Percentiles rank a stretch among this genome's conserved stretches.
phyloP scores from a whole-genome alignment of 1,284 basidiomycete species.

The Ustilago trichophora region DNA sequence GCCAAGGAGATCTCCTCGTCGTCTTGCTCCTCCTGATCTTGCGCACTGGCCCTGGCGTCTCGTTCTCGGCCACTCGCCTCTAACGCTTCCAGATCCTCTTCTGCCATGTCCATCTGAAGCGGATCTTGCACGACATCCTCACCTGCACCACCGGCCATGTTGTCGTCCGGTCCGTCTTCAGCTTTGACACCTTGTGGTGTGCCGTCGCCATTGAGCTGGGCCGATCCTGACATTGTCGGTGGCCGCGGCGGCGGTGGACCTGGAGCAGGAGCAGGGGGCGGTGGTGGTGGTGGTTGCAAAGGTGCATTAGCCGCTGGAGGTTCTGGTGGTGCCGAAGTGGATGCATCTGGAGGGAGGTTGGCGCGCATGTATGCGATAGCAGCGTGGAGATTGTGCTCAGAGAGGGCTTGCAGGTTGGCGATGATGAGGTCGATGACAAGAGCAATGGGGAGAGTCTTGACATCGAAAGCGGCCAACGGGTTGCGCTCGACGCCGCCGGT shows the following conservation, averaged over 20 bases:
- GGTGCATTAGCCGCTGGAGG: no score
- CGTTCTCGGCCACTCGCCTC: slow-evolving; percentile 29
- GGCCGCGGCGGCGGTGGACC: slow-evolving; percentile 22
- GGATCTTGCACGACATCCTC: slow-evolving; percentile 71
- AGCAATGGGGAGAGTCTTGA: slow-evolving; percentile 79
- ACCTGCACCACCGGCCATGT: not conserved
- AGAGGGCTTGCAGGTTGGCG: slow-evolving; percentile 81
- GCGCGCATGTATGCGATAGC: slow-evolving; percentile 64
- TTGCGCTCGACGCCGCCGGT: slow-evolving; percentile 38
- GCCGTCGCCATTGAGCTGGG: slow-evolving; percentile 73
- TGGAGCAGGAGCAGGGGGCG: slow-evolving; percentile 22
- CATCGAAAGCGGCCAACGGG: slow-evolving; percentile 79
- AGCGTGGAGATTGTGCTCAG: slow-evolving; percentile 73
- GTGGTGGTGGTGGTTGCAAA: slow-evolving; percentile 21
- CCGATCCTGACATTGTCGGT: slow-evolving; percentile 46
- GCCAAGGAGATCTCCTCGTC: slow-evolving; percentile 64
- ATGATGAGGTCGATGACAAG: slow-evolving; percentile 89
- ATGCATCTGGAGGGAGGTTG: slow-evolving; percentile 30
- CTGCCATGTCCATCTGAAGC: slow-evolving; percentile 90
- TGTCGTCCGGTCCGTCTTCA: slow-evolving; percentile 10
- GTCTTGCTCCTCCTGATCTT: slow-evolving; percentile 69
- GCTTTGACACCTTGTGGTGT: slow-evolving; percentile 4
- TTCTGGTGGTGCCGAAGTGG: slow-evolving; percentile 2
- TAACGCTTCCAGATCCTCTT: slow-evolving; percentile 69
- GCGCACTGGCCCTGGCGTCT: slow-evolving; percentile 56